These are phyloP conservation scores for Blastobotrys parvus DNA, from an alignment of 805 yeast species.

Conservation along the genomic window DNA sequence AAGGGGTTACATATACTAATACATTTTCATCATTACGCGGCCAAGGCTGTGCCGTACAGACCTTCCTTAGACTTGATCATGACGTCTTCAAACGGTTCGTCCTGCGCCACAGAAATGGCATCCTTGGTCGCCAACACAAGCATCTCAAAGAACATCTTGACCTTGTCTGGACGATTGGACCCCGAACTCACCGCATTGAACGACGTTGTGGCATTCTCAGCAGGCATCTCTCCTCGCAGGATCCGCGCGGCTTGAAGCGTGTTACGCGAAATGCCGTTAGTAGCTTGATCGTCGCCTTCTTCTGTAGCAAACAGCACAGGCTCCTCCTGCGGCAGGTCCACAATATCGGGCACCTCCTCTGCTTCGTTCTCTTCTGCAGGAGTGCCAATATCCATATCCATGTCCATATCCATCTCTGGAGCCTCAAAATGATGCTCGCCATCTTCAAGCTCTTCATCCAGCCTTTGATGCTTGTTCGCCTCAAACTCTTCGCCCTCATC, in stretches of 20 bases:
- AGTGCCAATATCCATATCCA: constrained; percentile 10
- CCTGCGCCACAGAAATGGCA: constrained; percentile 56
- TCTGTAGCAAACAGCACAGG: constrained; percentile 1
- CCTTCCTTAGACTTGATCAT: constrained; percentile 39
- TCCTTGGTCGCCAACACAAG: constrained; percentile 74
- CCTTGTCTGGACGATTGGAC: constrained; percentile 46
- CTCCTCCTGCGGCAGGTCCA: constrained; percentile 2
- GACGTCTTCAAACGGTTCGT: constrained; percentile 51
- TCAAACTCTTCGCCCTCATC: background rate
- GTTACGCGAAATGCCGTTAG: constrained; percentile 34
- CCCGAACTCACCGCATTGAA: constrained; percentile 24
- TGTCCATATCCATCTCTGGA: background rate
- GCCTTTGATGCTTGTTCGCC: constrained; percentile 1
- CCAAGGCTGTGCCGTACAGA: constrained; percentile 25
- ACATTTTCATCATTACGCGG: background rate
- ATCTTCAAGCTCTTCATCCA: background rate
- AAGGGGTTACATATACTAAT: background rate
- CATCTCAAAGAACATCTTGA: constrained; percentile 71
- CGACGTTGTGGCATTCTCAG: constrained; percentile 23
- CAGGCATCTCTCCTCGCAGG: constrained; percentile 20
- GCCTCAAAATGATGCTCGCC: constrained; percentile 4
- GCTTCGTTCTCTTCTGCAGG: constrained; percentile 3
- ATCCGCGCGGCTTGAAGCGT: constrained; percentile 46
- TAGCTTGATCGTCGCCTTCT: background rate
- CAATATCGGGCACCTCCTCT: background rate